Conservation (phyloP, 805 yeast species). For the Candida qinlingensis region DNA sequence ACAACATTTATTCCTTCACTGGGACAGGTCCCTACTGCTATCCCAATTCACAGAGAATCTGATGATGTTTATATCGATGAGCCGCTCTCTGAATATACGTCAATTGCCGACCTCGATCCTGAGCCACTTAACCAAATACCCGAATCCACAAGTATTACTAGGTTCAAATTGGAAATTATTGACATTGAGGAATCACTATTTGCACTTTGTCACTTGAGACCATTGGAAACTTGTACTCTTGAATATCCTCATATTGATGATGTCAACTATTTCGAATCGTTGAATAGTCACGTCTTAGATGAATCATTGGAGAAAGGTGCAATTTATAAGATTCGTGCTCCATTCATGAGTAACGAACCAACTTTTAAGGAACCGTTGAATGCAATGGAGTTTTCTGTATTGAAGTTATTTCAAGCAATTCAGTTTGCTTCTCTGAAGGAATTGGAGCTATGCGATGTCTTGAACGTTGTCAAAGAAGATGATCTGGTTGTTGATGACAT, state of each 20-base stretch:
- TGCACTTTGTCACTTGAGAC: too few relatives aligned
- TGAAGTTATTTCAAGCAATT: neutral
- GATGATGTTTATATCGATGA: conserved; percentile 4
- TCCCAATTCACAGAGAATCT: conserved; percentile 1
- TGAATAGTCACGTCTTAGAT: conserved; percentile 5
- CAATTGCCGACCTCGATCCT: too few relatives aligned
- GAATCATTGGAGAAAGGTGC: conserved; percentile 16
- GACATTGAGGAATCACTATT: too few relatives aligned
- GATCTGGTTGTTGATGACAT: too few relatives aligned
- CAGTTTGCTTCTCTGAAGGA: neutral
- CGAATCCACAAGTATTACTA: too few relatives aligned
- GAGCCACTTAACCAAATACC: too few relatives aligned
- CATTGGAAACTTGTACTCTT: neutral
- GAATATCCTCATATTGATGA: neutral
- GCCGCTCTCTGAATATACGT: neutral
- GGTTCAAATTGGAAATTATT: too few relatives aligned
- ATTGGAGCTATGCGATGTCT: too few relatives aligned
- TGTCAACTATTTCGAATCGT: neutral
- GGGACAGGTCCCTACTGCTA: neutral
- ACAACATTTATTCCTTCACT: neutral
- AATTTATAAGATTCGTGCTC: conserved; percentile 13
- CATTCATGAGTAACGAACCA: conserved; percentile 18
- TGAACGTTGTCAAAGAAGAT: too few relatives aligned
- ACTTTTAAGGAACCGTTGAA: conserved; percentile 11
- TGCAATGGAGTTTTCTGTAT: conserved; percentile 9